Conservation (phyloP, 192 early-diverging fungal genomes). For the Coemansia sp. region DNA sequence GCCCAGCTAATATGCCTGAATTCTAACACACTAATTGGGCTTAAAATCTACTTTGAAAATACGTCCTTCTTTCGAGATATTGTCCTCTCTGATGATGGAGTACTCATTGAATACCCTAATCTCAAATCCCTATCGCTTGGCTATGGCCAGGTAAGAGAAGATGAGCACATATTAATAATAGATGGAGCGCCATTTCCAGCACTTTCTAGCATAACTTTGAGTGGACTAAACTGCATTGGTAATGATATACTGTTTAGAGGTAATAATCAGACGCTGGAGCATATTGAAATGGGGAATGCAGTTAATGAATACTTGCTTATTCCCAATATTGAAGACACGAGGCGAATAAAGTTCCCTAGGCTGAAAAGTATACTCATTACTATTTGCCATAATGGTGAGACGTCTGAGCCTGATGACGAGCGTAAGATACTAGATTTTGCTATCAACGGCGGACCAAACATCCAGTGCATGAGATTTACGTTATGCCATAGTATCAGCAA, state of each 20-base stretch:
- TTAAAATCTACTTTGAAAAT: neutral
- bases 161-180: neutral
- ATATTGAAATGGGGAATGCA: neutral
- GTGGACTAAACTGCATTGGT: neutral
- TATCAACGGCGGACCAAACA: neutral
- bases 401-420: neutral
- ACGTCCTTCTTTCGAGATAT: neutral
- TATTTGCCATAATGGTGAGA: neutral
- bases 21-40: neutral
- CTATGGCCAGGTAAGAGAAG: neutral
- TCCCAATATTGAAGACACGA: neutral
- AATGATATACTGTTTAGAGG: conserved; percentile 1
- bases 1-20: neutral
- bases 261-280: neutral
- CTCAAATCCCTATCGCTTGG: neutral
- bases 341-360: neutral
- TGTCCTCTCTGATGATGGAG: neutral
- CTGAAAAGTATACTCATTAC: neutral
- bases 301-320: neutral
- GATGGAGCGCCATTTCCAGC: neutral
- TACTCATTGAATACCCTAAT: neutral
- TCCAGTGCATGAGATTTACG: neutral
- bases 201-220: neutral
- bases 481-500: neutral
- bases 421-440: neutral